phyloP scores from a whole-genome alignment of 805 yeast species.

The Yarrowia sp. region DNA sequence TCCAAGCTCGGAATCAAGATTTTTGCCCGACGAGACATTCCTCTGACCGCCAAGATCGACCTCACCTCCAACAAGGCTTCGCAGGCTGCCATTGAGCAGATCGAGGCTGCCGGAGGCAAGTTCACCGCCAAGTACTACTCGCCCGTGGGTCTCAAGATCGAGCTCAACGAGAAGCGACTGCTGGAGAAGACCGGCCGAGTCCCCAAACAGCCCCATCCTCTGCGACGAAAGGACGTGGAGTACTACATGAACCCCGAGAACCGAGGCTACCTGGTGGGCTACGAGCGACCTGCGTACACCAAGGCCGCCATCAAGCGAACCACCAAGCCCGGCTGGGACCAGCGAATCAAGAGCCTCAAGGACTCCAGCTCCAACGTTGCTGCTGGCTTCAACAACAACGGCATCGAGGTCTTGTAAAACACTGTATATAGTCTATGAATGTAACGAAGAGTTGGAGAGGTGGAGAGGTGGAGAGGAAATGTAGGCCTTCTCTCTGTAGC shows the following conservation, averaged over 20 bases:
- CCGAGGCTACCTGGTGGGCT: constrained; percentile 67
- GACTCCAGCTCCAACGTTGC: constrained; percentile 22
- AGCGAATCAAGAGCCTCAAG: constrained; percentile 15
- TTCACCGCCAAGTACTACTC: constrained; percentile 76
- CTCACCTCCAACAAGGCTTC: constrained; percentile 72
- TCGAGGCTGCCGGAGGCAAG: constrained; percentile 75
- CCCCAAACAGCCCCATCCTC: constrained; percentile 87
- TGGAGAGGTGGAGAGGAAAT: neutral
- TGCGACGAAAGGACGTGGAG: constrained; percentile 76
- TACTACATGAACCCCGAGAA: constrained; percentile 74
- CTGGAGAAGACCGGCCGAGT: constrained; percentile 62
- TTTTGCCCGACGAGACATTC: constrained; percentile 65
- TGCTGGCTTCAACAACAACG: constrained; percentile 28
- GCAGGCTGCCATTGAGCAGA: constrained; percentile 69
- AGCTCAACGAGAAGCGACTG: constrained; percentile 32
- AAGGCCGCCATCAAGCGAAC: constrained; percentile 41
- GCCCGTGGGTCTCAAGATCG: constrained; percentile 69
- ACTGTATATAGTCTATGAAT: constrained; percentile 32
- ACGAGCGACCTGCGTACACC: constrained; percentile 33
- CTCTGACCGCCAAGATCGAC: constrained; percentile 62
- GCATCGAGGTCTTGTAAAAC: constrained; percentile 26
- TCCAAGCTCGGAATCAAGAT: constrained; percentile 81
- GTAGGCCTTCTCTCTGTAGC: too few relatives aligned
- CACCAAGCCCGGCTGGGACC: constrained; percentile 33
- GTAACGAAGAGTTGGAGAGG: neutral